phyloP scores from a whole-genome alignment of 2,329 filamentous ascomycete genomes.

The Diaporthe batatas region DNA sequence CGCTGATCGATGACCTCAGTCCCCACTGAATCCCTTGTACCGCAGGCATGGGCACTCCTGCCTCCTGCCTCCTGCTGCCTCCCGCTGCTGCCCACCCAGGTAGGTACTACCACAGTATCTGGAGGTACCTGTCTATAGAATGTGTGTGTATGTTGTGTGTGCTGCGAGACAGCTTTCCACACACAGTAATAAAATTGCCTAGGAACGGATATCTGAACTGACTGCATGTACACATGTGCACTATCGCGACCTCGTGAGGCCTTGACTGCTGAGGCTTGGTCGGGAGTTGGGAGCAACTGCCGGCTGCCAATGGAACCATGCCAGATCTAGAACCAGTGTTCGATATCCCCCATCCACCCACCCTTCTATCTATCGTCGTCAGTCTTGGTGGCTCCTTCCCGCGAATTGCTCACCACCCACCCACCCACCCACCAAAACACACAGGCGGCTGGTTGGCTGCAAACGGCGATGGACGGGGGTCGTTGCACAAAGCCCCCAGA shows the following conservation, averaged over 20 bases:
- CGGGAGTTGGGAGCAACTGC: conserved; percentile 28
- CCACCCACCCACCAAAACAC: background rate
- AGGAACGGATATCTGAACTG: no score
- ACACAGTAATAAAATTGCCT: background rate
- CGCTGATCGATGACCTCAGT: conserved; percentile 31
- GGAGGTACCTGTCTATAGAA: no score
- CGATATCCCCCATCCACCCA: background rate
- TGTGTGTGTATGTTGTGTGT: no score
- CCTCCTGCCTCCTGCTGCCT: background rate
- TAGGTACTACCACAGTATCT: no score
- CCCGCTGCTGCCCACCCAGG: background rate
- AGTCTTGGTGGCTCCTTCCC: conserved; percentile 14
- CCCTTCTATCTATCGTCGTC: conserved; percentile 4
- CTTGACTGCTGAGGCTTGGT: background rate
- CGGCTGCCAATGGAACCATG: conserved; percentile 2
- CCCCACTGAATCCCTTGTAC: conserved; percentile 21
- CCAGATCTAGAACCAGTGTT: conserved; percentile 15
- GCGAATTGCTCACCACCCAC: conserved; percentile 6
- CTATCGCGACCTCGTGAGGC: background rate
- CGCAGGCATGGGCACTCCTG: background rate
- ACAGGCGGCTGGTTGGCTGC: conserved; percentile 16
- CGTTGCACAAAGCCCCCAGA: conserved; percentile 11
- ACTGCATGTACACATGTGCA: background rate
- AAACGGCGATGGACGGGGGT: conserved; percentile 7
- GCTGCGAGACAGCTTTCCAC: background rate